A percentile compares a stretch with the other conserved stretches of the same genome.
Evolutionary conservation across 1,139 yeast species (phyloP).

Genomic region (Blastobotrys apis): DNA sequence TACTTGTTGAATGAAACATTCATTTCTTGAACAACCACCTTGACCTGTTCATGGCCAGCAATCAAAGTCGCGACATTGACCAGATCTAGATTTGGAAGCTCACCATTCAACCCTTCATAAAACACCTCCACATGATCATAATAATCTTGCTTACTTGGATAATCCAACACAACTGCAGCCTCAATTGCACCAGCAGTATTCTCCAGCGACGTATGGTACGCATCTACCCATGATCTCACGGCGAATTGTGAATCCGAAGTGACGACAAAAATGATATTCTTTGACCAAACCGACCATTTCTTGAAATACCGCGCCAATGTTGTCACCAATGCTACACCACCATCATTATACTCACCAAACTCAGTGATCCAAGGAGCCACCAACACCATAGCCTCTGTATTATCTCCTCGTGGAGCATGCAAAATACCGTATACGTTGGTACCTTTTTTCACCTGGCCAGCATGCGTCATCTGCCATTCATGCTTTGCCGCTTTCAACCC

Average conservation of each 20-base stretch:
- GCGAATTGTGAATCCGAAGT: conserved; percentile 70
- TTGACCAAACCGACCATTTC: conserved; percentile 91
- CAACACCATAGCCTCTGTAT: conserved; percentile 90
- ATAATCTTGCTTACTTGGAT: conserved; percentile 54
- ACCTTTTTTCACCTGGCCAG: conserved; percentile 42
- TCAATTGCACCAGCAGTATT: conserved; percentile 94
- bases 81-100: conserved; percentile 87
- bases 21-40: conserved; percentile 60
- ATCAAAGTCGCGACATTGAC: conserved; percentile 73
- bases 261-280: conserved; percentile 81
- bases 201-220: conserved; percentile 82
- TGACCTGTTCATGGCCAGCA: conserved; percentile 69
- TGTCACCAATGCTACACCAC: conserved; percentile 71
- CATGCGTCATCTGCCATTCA: conserved; percentile 33
- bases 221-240: conserved; percentile 86
- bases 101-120: conserved; percentile 92
- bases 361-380: conserved; percentile 81
- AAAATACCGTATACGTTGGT: conserved; percentile 73
- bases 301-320: conserved; percentile 76
- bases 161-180: conserved; percentile 84
- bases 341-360: conserved; percentile 58
- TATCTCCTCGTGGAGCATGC: conserved; percentile 94
- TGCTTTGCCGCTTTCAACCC: conserved; percentile 67
- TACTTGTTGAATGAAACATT: conserved; percentile 31
- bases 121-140: conserved; percentile 70